phyloP scores from a whole-genome alignment of 441 rosid genomes.

The Melastoma candidum region DNA sequence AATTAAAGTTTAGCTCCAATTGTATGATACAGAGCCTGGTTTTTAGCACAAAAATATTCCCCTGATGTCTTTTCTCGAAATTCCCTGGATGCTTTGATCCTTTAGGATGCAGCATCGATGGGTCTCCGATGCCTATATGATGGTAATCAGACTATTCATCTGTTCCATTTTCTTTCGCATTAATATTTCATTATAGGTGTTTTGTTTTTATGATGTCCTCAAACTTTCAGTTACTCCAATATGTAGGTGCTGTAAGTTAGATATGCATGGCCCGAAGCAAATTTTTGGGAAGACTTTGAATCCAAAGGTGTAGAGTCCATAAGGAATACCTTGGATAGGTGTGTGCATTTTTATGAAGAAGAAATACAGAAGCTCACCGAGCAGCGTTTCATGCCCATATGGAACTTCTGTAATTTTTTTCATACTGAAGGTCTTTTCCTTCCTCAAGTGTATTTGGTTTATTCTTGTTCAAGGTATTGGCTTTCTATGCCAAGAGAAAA shows the following conservation, averaged over 20 bases:
- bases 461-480: not conserved
- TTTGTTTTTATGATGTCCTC: slow-evolving; percentile 6
- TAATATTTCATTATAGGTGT: slow-evolving; percentile 1
- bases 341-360: slow-evolving; percentile 90
- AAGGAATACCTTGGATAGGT: slow-evolving; percentile 82
- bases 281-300: slow-evolving; percentile 92
- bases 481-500: no score
- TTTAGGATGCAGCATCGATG: no score
- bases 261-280: slow-evolving; percentile 74
- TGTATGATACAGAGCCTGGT: no score
- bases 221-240: slow-evolving; percentile 18
- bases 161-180: not conserved
- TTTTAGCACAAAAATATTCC: no score
- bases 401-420: slow-evolving; percentile 98
- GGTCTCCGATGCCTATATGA: no score
- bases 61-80: no score
- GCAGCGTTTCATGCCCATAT: slow-evolving; percentile 86
- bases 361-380: slow-evolving; percentile 97
- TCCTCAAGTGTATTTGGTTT: slow-evolving; percentile 16
- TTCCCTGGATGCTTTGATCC: no score
- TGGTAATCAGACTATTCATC: no score
- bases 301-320: slow-evolving; percentile 76
- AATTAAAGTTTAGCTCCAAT: no score
- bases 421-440: slow-evolving; percentile 79
- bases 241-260: slow-evolving; percentile 91